phyloP scores from a whole-genome alignment of 495 filamentous ascomycete species.

The Talaromyces stipitatus region DNA sequence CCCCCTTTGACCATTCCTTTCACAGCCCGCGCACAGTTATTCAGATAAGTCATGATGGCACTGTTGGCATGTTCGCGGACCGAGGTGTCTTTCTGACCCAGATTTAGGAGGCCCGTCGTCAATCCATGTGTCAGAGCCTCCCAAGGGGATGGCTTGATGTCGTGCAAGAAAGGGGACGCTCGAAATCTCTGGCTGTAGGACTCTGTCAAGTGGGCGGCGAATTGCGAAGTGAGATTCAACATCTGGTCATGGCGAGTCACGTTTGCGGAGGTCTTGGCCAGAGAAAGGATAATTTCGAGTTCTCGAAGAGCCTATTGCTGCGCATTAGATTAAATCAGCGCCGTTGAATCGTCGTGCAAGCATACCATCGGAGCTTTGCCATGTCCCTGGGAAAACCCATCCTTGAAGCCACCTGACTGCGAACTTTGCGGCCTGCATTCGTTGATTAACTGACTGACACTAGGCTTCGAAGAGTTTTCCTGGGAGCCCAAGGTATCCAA shows the following conservation, averaged over 20 bases:
- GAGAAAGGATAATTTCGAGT: constrained; percentile 78
- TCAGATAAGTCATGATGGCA: constrained; percentile 59
- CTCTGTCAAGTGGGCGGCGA: constrained; percentile 77
- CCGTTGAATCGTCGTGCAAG: not conserved
- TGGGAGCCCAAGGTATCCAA: constrained; percentile 13
- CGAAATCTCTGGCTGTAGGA: constrained; percentile 69
- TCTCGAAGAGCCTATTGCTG: constrained; percentile 57
- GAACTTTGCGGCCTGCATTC: constrained; percentile 34
- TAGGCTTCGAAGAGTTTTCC: not conserved
- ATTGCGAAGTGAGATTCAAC: constrained; percentile 60
- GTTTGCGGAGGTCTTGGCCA: constrained; percentile 77
- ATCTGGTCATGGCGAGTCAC: constrained; percentile 61
- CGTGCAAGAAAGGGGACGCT: constrained; percentile 72
- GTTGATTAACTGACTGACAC: constrained; percentile 51
- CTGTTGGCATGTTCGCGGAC: constrained; percentile 54
- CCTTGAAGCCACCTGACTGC: constrained; percentile 22
- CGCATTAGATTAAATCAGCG: constrained; percentile 16
- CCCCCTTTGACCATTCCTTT: constrained; percentile 26
- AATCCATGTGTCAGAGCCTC: constrained; percentile 76
- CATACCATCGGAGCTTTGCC: constrained; percentile 47
- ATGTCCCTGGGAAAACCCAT: not conserved
- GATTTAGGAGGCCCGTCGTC: constrained; percentile 65
- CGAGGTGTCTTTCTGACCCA: constrained; percentile 61
- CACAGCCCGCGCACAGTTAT: constrained; percentile 51
- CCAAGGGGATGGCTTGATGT: constrained; percentile 81